Evolutionary conservation across 1,139 yeast species (phyloP).

Genomic region (Blastobotrys capitulatus): DNA sequence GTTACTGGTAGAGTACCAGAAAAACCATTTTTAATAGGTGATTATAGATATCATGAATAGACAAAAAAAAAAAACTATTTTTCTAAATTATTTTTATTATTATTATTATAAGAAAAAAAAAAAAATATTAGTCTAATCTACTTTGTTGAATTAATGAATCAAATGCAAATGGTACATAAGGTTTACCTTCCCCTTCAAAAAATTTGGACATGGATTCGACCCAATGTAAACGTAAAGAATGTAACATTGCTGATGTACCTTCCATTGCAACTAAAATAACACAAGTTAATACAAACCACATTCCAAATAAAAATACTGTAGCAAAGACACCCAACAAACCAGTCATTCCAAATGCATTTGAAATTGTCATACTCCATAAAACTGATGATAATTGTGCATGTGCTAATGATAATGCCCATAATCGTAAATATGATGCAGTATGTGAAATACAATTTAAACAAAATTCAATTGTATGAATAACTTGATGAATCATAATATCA

Average conservation of each 20-base stretch:
- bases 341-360: constrained; percentile 69
- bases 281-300: constrained; percentile 92
- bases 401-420: constrained; percentile 97
- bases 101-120: too few relatives aligned
- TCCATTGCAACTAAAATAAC: constrained; percentile 94
- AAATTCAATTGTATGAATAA: constrained; percentile 96
- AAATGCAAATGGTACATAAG: constrained; percentile 79
- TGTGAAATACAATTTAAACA: constrained; percentile 97
- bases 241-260: constrained; percentile 98
- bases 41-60: constrained; percentile 49
- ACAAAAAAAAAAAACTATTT: not conserved
- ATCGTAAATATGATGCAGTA: constrained; percentile 92
- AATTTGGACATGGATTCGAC: constrained; percentile 99
- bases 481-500: constrained; percentile 95
- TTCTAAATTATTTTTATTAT: not conserved
- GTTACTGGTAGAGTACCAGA: constrained; percentile 81
- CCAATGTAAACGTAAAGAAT: constrained; percentile 95
- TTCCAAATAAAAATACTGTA: constrained; percentile 76
- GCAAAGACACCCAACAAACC: constrained; percentile 66
- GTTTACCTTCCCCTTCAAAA: constrained; percentile 91
- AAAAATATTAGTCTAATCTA: constrained; percentile 2
- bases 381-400: constrained; percentile 95
- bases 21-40: constrained; percentile 60
- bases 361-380: constrained; percentile 92
- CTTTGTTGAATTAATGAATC: constrained; percentile 11